phyloP scores from a whole-genome alignment of 1,284 basidiomycete species.

The Cutaneotrichosporon dermatis region DNA sequence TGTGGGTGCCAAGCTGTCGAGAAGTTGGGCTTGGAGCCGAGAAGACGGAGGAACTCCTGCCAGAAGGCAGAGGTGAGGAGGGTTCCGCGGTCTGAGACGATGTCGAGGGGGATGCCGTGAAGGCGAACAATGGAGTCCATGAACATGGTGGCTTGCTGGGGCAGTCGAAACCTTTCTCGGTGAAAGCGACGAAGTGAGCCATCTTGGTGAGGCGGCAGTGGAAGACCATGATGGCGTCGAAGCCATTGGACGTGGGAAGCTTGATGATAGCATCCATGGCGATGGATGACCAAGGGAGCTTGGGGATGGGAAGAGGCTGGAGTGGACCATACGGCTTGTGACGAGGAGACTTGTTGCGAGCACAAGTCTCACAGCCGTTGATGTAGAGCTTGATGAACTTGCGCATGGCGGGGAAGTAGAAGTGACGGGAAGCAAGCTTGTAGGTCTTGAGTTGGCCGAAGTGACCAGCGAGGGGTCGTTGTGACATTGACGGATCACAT shows the following conservation, averaged over 20 bases:
- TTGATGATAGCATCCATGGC: conserved; percentile 54
- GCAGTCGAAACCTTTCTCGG: neutral
- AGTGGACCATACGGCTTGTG: conserved; percentile 44
- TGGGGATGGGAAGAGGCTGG: conserved; percentile 47
- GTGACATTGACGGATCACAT: conserved; percentile 25
- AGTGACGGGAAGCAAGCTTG: conserved; percentile 21
- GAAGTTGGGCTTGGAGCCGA: neutral
- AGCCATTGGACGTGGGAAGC: conserved; percentile 49
- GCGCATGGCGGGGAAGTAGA: conserved; percentile 25
- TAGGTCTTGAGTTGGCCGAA: conserved; percentile 48
- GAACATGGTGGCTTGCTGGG: neutral
- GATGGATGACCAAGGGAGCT: conserved; percentile 27
- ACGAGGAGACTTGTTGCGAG: conserved; percentile 46
- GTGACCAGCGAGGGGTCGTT: conserved; percentile 46
- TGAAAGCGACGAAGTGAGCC: conserved; percentile 47
- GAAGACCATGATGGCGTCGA: conserved; percentile 50
- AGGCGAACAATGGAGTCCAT: conserved; percentile 18
- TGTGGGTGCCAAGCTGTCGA: conserved; percentile 31
- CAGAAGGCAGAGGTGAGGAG: conserved; percentile 15
- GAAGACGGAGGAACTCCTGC: neutral
- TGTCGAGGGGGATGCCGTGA: neutral
- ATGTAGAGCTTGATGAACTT: conserved; percentile 29
- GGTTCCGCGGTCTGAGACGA: neutral
- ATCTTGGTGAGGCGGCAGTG: conserved; percentile 52
- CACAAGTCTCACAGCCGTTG: conserved; percentile 48